These are phyloP conservation scores for Thermochaetoides dissita DNA, from an alignment of 2,329 filamentous ascomycete genomes.

Conservation along the genomic window DNA sequence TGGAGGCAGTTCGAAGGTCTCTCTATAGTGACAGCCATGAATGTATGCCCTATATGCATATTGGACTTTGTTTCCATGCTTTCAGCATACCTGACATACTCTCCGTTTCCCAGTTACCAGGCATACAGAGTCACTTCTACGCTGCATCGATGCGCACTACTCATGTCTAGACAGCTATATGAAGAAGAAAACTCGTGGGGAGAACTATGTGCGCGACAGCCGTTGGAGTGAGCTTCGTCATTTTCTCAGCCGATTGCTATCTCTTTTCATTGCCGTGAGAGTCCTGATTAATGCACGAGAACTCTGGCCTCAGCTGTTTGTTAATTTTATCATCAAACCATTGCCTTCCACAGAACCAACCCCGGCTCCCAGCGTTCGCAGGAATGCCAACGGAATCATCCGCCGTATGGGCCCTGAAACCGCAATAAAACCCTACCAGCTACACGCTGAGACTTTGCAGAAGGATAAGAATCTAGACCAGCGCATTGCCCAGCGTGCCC, in stretches of 20 bases:
- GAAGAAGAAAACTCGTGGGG: conserved; percentile 7
- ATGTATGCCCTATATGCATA: conserved; percentile 1
- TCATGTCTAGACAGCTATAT: conserved; percentile 7
- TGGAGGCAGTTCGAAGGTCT: neutral
- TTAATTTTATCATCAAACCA: conserved; percentile 16
- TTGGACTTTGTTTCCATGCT: neutral
- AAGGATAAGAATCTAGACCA: neutral
- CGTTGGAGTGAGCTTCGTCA: conserved; percentile 18
- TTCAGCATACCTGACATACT: neutral
- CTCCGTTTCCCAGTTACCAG: conserved; percentile 1
- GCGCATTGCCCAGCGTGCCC: neutral
- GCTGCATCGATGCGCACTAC: conserved; percentile 3
- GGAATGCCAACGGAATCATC: conserved; percentile 13
- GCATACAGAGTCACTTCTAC: conserved; percentile 3
- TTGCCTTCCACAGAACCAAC: conserved; percentile 16
- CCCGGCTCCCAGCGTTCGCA: too few relatives aligned
- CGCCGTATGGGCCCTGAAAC: conserved; percentile 1
- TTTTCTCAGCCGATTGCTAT: conserved; percentile 16
- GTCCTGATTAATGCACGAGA: conserved; percentile 14
- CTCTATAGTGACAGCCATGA: neutral
- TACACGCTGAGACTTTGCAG: too few relatives aligned
- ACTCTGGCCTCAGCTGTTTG: conserved; percentile 20
- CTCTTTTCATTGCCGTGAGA: conserved; percentile 16
- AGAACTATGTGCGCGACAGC: conserved; percentile 3
- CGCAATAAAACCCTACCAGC: conserved; percentile 1